These are phyloP conservation scores for Nemania sp. DNA, from an alignment of 2,329 filamentous ascomycete genomes.

Conservation along the genomic window DNA sequence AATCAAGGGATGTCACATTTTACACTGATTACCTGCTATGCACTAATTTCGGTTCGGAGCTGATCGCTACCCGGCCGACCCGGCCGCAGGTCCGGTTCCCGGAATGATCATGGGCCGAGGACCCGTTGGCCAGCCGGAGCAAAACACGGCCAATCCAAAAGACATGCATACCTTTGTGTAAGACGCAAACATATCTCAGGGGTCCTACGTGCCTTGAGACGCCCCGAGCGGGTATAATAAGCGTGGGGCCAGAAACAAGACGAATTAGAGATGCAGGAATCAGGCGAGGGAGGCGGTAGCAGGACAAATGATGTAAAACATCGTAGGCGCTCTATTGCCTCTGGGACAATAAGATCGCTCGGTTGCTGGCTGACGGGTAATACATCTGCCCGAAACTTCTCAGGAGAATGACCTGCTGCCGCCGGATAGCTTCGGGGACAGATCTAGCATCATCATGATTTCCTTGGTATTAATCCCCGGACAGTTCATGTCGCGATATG, in stretches of 20 bases:
- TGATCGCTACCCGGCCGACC: too few species aligned
- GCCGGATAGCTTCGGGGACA: constrained; percentile 3
- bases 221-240: constrained; percentile 4
- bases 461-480: constrained; percentile 4
- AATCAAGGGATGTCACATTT: too few species aligned
- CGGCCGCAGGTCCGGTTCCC: too few species aligned
- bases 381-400: neutral
- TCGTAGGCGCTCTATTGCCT: constrained; percentile 1
- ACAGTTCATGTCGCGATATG: constrained; percentile 2
- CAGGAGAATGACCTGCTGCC: neutral
- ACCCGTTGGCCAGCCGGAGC: too few species aligned
- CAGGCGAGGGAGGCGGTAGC: neutral
- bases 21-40: too few species aligned
- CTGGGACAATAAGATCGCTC: too few species aligned
- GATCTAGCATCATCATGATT: constrained; percentile 4
- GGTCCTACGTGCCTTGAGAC: constrained; percentile 3
- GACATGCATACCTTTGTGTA: neutral
- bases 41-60: too few species aligned
- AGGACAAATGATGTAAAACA: constrained; percentile 11
- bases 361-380: too few species aligned
- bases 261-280: constrained; percentile 15
- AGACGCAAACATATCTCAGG: neutral
- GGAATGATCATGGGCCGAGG: too few species aligned
- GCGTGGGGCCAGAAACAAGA: constrained; percentile 12
- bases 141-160: neutral